Base-by-base conservation (phyloP, 129 eudicot genomes). In the Oenanthe sinensis region DNA sequence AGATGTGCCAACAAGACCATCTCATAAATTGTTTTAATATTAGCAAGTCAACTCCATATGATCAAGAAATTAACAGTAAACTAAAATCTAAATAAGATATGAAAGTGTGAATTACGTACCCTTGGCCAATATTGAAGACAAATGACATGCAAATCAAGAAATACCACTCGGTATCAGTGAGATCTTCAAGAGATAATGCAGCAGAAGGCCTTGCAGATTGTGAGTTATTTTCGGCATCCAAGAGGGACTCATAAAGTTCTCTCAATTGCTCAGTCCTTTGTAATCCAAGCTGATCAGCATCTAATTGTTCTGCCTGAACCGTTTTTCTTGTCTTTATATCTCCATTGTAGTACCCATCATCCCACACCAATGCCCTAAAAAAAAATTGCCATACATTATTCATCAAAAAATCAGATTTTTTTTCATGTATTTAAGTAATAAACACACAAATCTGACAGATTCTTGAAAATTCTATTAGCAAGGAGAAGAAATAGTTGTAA, bases 121-220 rank as follows among this genome's bases (percentile, higher is more conserved):
- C 93, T 86, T 91, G 87, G 81, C 90, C 90, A 28, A 67, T 40
- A 20, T 78, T 81, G 84, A 86, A 93, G 13, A 81, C 83, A 75
- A 86, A 91, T 12, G 98, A 91, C 98, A 93, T 93, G 88, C 98
- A 93, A 83, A 93, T 91, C 87, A 93, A 86, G 96, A 85, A 91
- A 80, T 87, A 91, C 97, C 97, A 91, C 85, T 93, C 96, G 0
- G 90, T 50, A 82, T 91, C 92, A 3, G 97, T 83, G 74, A 93
- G 96, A 83, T 93, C 98, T 87, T 91, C 98, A 50, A 96, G 98
- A 68, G 93, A 91, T 70, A 93, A 89, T 62, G 98, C 87, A 82
- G 93, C 93, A 10, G 91, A 84, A 47, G 96, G 91, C 79, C 91
- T 86, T 77, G 76, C 78, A 75, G 89, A 79, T 75, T 87, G 89